Evolutionary conservation across 2,329 filamentous ascomycete genomes (phyloP).

Genomic region (Waltergamsia citrina): DNA sequence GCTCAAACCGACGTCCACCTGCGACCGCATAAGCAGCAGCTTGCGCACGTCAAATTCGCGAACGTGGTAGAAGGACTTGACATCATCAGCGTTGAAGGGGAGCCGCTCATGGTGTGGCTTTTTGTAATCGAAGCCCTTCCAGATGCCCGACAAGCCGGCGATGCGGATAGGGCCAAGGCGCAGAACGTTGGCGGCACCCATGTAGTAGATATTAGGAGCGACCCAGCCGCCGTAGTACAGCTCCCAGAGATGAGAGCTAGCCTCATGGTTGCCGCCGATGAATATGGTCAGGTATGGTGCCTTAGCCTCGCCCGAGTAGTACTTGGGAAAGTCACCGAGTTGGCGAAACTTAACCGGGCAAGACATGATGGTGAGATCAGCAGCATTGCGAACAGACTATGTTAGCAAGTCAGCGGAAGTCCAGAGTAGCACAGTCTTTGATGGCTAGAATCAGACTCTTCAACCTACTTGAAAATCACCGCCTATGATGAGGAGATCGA

Average conservation of each 20-base stretch:
- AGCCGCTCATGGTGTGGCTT: conserved; percentile 78
- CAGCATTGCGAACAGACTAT: conserved; percentile 76
- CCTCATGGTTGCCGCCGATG: conserved; percentile 92
- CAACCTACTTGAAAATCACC: conserved; percentile 77
- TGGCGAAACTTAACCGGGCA: conserved; percentile 80
- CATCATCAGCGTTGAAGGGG: conserved; percentile 69
- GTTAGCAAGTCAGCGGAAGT: neutral
- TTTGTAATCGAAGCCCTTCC: conserved; percentile 82
- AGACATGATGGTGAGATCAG: conserved; percentile 81
- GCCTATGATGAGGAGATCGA: conserved; percentile 89
- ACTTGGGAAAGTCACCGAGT: conserved; percentile 88
- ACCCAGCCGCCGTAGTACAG: conserved; percentile 97
- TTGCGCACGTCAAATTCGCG: conserved; percentile 88
- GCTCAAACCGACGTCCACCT: conserved; percentile 84
- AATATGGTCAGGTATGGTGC: conserved; percentile 91
- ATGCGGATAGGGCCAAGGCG: conserved; percentile 79
- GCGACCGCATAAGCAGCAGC: conserved; percentile 71
- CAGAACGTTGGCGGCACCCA: conserved; percentile 85
- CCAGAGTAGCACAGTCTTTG: neutral
- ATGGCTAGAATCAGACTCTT: neutral
- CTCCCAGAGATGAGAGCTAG: conserved; percentile 81
- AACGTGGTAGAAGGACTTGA: conserved; percentile 81
- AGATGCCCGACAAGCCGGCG: conserved; percentile 86
- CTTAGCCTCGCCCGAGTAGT: conserved; percentile 69
- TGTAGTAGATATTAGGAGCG: conserved; percentile 92